Evolutionary conservation across 2,329 filamentous ascomycete genomes (phyloP).

Genomic region (Pseudodiploospora longispora): DNA sequence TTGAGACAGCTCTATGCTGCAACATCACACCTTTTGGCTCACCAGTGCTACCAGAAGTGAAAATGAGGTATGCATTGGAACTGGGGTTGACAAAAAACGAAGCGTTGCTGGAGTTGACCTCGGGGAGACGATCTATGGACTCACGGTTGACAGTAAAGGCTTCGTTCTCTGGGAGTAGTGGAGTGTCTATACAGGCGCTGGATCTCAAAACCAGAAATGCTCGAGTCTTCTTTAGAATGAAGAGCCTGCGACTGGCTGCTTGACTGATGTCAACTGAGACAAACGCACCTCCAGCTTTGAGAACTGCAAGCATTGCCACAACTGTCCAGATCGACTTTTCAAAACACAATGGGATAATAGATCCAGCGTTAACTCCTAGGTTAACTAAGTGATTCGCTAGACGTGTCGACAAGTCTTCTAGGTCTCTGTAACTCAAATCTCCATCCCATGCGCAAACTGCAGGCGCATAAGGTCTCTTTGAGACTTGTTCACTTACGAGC

Average conservation of each 20-base stretch:
- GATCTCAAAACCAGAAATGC: no score
- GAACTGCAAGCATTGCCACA: neutral
- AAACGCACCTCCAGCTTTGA: constrained; percentile 4
- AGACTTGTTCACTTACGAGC: neutral
- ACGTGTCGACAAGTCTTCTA: constrained; percentile 1
- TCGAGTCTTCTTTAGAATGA: no score
- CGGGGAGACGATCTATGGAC: no score
- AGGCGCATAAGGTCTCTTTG: neutral
- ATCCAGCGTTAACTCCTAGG: constrained; percentile 1
- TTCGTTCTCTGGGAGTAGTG: no score
- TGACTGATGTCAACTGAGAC: neutral
- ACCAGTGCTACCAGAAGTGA: constrained; percentile 9
- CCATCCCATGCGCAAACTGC: constrained; percentile 4
- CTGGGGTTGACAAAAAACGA: neutral
- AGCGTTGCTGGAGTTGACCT: no score
- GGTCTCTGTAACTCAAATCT: constrained; percentile 4
- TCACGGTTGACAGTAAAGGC: no score
- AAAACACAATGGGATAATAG: constrained; percentile 1
- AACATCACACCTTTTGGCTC: constrained; percentile 4
- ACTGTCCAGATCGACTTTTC: constrained; percentile 4
- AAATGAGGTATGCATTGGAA: constrained; percentile 5
- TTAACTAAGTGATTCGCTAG: constrained; percentile 5
- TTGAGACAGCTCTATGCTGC: neutral
- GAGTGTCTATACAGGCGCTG: no score
- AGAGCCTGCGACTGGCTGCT: no score